phyloP scores from a whole-genome alignment of 2,329 filamentous ascomycete species.

The Fusarium sp. region DNA sequence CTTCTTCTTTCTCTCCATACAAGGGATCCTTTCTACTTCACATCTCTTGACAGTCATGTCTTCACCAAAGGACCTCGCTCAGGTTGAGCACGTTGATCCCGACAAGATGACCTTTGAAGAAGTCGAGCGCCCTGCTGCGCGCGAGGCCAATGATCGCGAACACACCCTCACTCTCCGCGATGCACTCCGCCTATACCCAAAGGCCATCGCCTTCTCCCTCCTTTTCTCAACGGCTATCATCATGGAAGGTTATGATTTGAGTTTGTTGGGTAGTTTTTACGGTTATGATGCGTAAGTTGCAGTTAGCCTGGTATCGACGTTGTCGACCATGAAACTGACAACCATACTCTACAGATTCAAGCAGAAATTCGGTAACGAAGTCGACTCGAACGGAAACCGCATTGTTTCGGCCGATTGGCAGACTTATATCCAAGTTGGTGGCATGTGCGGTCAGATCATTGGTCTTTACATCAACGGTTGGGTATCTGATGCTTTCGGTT shows the following conservation, averaged over 20 bases:
- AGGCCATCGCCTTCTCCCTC: constrained; percentile 49
- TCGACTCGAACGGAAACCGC: constrained; percentile 4
- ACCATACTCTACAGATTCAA: neutral
- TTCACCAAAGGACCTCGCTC: constrained; percentile 5
- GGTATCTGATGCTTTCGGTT: constrained; percentile 11
- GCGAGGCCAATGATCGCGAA: constrained; percentile 30
- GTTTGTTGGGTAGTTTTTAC: constrained; percentile 10
- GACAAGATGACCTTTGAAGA: constrained; percentile 10
- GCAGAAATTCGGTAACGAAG: constrained; percentile 19
- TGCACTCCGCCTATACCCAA: constrained; percentile 51
- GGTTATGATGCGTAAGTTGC: constrained; percentile 47
- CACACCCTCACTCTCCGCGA: constrained; percentile 45
- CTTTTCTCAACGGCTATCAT: constrained; percentile 50
- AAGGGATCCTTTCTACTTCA: neutral
- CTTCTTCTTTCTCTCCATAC: neutral
- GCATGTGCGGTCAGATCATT: constrained; percentile 17
- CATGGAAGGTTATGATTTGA: constrained; percentile 51
- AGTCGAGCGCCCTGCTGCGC: constrained; percentile 9
- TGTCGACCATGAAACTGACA: constrained; percentile 34
- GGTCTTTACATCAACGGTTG: constrained; percentile 23
- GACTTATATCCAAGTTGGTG: constrained; percentile 20
- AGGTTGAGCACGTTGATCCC: constrained; percentile 17
- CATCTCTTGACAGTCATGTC: neutral
- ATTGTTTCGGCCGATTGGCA: constrained; percentile 20
- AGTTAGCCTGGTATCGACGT: constrained; percentile 27